Evolutionary conservation across 1,139 yeast species (phyloP), one percentile per base, ranked within the genome.

Genomic region (Lodderomyces parapsilosis): DNA sequence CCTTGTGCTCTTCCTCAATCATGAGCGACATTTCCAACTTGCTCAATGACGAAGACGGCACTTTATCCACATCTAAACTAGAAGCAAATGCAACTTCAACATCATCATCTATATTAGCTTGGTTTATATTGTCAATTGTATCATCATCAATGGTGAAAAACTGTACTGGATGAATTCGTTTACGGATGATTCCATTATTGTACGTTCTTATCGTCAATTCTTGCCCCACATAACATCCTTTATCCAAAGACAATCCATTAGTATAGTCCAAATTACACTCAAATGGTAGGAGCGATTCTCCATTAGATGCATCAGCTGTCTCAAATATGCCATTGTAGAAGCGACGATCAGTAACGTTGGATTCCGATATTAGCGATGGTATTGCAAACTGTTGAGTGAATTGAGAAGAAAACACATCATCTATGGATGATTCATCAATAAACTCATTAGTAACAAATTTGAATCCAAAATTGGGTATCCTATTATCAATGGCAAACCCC

Each of bases 201-300:
- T 76, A 83, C 0, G 97, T 86, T 54, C 99, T 76, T 17, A 91
- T 89, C 0, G 98, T 91, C 43, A 93, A 71, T 59, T 93, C 99
- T 62, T 93, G 99, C 0, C 99, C 99, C 17, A 89, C 84, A 55
- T 93, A 93, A 60, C 99, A 93, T 2, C 99, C 99, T 60, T 93
- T 93, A 53, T 90, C 81, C 42, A 85, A 78, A 43, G 93, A 88
- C 14, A 91, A 76, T 1, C 96, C 96, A 52, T 87, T 85, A 66
- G 80, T 80, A 55, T 77, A 81, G 62, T 94, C 99, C 50, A 91
- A 68, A 59, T 89, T 88, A 47, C 81, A 74, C 55, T 94, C 99
- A 52, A 93, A 77, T 0, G 99, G 98, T 9, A 93, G 65, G 1
- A 86, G 62, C 5, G 82, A 56, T 2, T 52, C 54, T 11, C 65